Evolutionary conservation across 352 stramenopile species (phyloP), one percentile per base, ranked within the genome.

Genomic region (Phytophthora sp.): DNA sequence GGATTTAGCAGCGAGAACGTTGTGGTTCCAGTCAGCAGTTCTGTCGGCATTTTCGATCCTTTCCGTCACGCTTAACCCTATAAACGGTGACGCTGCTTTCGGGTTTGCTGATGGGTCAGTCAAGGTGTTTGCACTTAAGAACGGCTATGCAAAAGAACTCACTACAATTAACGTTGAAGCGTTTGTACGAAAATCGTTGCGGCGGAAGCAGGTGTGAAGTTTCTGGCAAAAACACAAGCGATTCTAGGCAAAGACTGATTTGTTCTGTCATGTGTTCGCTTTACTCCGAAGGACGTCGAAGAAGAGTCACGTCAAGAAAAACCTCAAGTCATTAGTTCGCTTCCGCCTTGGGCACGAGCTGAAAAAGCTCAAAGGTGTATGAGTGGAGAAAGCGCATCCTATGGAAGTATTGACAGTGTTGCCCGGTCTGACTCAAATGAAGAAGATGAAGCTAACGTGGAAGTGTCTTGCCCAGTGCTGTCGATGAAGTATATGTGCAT

Each of bases 11-110:
- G 69, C 75, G 23, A 85, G 84, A 38, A 55, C 43, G 3, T 44
- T 94, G 41, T 76, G 88, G 31, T 95, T 89, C 54, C 84, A 95
- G 64, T 95, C 84, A 1, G 66, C 87, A 0, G 78, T 95, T 13
- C 54, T 95, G 10, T 95, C 87, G 0, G 84, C 87, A 4, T 92
- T 88, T 24, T 56, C 82, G 4, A 94, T 94, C 39, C 48, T 94
- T 2, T 87, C 82, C 4, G 49, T 94, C 3, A 70, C 79, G 10
- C 50, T 86, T 6, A 90, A 94, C 37, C 66, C 84, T 1, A 44
- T 77, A 4, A 94, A 80, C 21, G 84, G 84, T 2, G 84, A 95
- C 41, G 69, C 76, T 4, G 60, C 69, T 2, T 86, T 92, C 20
- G 86, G 84, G 7, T 95, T 95, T 71, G 77, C 74, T 0, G 86